Conservation (phyloP, 805 yeast genomes). For the Yarrowia sp. region DNA sequence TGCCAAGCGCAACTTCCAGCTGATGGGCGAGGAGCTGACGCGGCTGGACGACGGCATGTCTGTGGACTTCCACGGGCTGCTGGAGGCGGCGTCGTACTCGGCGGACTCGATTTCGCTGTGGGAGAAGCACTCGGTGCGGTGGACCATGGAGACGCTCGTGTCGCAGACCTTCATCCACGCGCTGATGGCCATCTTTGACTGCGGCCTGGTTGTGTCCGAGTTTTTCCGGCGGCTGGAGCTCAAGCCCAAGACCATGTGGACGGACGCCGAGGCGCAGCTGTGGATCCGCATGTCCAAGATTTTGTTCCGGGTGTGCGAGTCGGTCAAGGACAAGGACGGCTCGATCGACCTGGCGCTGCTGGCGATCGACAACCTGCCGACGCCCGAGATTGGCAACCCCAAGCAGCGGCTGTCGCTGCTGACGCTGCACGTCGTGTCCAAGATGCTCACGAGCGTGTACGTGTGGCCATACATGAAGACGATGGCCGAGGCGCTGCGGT, state of each 20-base stretch:
- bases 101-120: slow-evolving; percentile 41
- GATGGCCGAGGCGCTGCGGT: slow-evolving; percentile 19
- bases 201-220: slow-evolving; percentile 39
- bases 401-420: slow-evolving; percentile 5
- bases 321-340: slow-evolving; percentile 17
- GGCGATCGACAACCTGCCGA: slow-evolving; percentile 6
- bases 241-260: slow-evolving; percentile 15
- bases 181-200: slow-evolving; percentile 38
- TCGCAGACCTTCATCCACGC: slow-evolving; percentile 40
- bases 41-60: slow-evolving; percentile 27
- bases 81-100: slow-evolving; percentile 41
- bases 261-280: slow-evolving; percentile 19
- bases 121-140: slow-evolving; percentile 38
- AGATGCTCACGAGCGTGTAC: slow-evolving; percentile 16
- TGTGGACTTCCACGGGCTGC: slow-evolving; percentile 33
- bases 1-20: slow-evolving; percentile 42
- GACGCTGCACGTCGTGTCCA: slow-evolving; percentile 18
- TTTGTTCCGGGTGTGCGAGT: slow-evolving; percentile 14
- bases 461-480: slow-evolving; percentile 25
- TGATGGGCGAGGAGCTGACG: slow-evolving; percentile 37
- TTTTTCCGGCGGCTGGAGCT: slow-evolving; percentile 33
- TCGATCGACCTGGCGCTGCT: neutral
- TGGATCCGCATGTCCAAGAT: slow-evolving; percentile 24
- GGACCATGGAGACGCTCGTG: slow-evolving; percentile 36
- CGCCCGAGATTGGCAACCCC: slow-evolving; percentile 16